A percentile compares a stretch with the other conserved stretches of the same genome.
Conservation (phyloP, 371 early-diverging fungal species). For the Mortierella sp. region DNA sequence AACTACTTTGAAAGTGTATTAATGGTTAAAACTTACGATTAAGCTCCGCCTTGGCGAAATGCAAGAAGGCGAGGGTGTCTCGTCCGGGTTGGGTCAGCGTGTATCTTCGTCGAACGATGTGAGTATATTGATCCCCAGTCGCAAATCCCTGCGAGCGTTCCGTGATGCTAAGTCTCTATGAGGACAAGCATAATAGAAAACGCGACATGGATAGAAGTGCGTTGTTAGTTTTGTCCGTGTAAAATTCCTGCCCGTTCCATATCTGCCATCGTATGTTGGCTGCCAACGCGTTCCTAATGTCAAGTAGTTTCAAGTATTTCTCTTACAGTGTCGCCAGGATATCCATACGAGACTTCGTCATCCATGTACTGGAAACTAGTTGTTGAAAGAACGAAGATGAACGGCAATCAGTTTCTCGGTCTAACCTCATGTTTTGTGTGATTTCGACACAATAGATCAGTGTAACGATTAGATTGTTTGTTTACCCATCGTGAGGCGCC, state of each 20-base stretch:
- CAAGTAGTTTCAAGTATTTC: not conserved
- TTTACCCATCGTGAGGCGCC: constrained; percentile 56
- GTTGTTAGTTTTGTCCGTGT: not conserved
- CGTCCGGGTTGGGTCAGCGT: constrained; percentile 40
- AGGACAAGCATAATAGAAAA: not conserved
- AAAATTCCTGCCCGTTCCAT: not conserved
- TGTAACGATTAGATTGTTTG: not conserved
- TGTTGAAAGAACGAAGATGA: not conserved
- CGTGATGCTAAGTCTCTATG: constrained; percentile 43
- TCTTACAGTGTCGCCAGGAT: constrained; percentile 37
- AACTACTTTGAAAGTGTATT: not conserved
- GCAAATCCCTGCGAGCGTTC: constrained; percentile 54
- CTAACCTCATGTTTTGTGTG: too few relatives aligned
- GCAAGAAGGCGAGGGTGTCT: constrained; percentile 44
- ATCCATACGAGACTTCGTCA: constrained; percentile 39
- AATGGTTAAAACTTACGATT: constrained; percentile 21
- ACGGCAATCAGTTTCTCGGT: not conserved
- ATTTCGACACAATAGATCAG: not conserved
- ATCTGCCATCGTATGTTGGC: not conserved
- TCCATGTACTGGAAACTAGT: constrained; percentile 54
- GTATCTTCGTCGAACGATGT: constrained; percentile 49
- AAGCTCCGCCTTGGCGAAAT: constrained; percentile 45
- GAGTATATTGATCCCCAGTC: constrained; percentile 50
- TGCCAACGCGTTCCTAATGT: not conserved
- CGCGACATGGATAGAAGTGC: not conserved